Conservation (phyloP, 345 rosid genomes). For the Moricandia arvensis region DNA sequence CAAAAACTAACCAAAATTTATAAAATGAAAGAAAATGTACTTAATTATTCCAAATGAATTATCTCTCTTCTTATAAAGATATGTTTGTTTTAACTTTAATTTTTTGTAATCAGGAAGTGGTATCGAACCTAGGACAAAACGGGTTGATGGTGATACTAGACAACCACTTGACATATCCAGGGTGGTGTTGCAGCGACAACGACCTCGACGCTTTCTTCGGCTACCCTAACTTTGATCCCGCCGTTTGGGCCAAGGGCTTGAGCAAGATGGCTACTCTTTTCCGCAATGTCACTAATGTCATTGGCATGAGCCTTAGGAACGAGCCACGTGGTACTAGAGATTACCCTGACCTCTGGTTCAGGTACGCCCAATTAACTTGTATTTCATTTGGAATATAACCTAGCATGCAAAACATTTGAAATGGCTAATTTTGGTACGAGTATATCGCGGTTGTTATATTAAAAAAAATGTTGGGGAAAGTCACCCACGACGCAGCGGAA, state of each 20-base stretch:
- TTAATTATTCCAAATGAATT: neutral
- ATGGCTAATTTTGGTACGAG: too few relatives aligned
- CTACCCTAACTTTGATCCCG: conserved; percentile 64
- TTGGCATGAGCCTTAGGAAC: conserved; percentile 85
- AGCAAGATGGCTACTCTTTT: conserved; percentile 67
- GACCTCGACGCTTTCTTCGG: conserved; percentile 92
- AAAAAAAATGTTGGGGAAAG: too few relatives aligned
- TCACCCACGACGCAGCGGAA: too few relatives aligned
- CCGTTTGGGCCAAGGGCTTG: conserved; percentile 61
- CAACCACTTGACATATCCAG: conserved; percentile 78
- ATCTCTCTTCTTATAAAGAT: neutral
- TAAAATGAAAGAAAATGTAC: neutral
- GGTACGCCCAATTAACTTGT: conserved; percentile 35
- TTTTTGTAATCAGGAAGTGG: conserved; percentile 56
- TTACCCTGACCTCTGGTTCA: conserved; percentile 72
- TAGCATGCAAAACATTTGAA: neutral
- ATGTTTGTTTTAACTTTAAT: neutral
- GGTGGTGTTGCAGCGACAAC: conserved; percentile 72
- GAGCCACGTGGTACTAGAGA: conserved; percentile 82
- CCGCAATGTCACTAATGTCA: conserved; percentile 50
- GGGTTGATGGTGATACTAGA: conserved; percentile 76
- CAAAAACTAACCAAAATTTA: neutral
- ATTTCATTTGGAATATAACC: neutral
- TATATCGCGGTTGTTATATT: too few relatives aligned
- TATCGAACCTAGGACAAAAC: conserved; percentile 57